These are phyloP conservation scores for Camellia lanceoleosa DNA, from an alignment of 148 eudicot species.

Conservation along the genomic window DNA sequence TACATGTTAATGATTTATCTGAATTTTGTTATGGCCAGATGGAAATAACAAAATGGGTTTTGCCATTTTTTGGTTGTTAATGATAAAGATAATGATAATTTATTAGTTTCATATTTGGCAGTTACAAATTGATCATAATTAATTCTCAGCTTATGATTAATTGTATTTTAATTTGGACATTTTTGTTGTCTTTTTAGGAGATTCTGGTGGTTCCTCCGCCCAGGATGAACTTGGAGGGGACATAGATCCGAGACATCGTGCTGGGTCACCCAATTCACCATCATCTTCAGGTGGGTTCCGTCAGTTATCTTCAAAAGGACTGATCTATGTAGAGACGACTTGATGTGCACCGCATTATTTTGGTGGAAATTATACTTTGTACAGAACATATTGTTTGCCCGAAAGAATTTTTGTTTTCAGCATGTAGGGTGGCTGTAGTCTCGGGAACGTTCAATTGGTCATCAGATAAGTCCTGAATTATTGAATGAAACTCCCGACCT, in stretches of 20 bases:
- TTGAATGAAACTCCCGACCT: constrained; percentile 67
- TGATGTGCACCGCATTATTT: constrained; percentile 69
- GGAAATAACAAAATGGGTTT: not conserved
- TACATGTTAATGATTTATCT: not conserved
- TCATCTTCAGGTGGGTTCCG: constrained; percentile 99
- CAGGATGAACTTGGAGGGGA: constrained; percentile 75
- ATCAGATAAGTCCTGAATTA: constrained; percentile 58
- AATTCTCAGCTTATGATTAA: not conserved
- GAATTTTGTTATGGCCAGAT: not conserved
- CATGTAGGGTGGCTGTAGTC: constrained; percentile 87
- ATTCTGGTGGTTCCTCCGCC: constrained; percentile 71
- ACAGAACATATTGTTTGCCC: constrained; percentile 72
- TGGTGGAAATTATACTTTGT: constrained; percentile 70
- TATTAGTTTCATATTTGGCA: not conserved
- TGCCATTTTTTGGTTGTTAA: not conserved
- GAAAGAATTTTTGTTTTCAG: constrained; percentile 57
- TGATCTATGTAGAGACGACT: constrained; percentile 87
- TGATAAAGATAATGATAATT: not conserved
- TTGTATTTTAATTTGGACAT: constrained; percentile 14
- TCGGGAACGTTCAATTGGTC: constrained; percentile 72
- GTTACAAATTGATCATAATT: not conserved
- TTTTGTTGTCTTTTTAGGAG: constrained; percentile 45
- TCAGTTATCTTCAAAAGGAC: constrained; percentile 95
- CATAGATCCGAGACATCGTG: constrained; percentile 49
- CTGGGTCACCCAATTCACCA: constrained; percentile 82